Evolutionary conservation across 352 stramenopile species (phyloP).

Genomic region (Phytopythium aichiense): DNA sequence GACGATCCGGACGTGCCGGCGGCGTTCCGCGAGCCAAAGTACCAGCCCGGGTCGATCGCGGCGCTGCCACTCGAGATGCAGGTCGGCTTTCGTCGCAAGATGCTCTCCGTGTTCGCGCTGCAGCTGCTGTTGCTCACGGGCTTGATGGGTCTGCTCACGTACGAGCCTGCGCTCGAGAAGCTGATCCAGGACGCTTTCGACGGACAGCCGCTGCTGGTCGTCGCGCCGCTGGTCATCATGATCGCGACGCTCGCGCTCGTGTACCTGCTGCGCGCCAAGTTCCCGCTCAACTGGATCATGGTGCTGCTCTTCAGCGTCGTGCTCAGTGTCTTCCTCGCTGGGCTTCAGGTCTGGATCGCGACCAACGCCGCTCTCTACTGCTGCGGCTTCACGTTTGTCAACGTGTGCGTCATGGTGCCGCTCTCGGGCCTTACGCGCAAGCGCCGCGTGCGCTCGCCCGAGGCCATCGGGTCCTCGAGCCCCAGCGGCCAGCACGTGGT

Average conservation of each 20-base stretch:
- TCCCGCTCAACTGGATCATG: conserved; percentile 45
- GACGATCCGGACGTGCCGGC: neutral
- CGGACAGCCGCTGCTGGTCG: neutral
- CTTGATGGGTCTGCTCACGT: conserved; percentile 26
- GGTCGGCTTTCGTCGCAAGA: conserved; percentile 40
- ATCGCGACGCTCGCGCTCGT: conserved; percentile 26
- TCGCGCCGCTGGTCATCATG: conserved; percentile 20
- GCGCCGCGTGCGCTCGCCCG: conserved; percentile 1
- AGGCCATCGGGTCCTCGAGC: neutral
- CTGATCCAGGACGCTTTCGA: conserved; percentile 9
- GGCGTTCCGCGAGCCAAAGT: conserved; percentile 6
- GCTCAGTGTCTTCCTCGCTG: conserved; percentile 38
- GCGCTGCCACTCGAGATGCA: conserved; percentile 35
- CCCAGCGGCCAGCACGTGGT: conserved; percentile 3
- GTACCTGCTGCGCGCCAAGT: conserved; percentile 37
- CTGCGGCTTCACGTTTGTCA: conserved; percentile 34
- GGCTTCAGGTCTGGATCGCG: conserved; percentile 36
- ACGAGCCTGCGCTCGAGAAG: conserved; percentile 17
- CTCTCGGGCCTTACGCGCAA: conserved; percentile 20
- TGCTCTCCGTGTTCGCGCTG: conserved; percentile 39
- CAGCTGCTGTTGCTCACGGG: conserved; percentile 36
- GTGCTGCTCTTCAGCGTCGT: conserved; percentile 34
- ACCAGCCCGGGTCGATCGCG: conserved; percentile 22
- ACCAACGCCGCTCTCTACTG: conserved; percentile 38
- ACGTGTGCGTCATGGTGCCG: conserved; percentile 33